Conservation (phyloP, 2,329 filamentous ascomycete genomes). For the Graphilbum ipis-grandicollis region DNA sequence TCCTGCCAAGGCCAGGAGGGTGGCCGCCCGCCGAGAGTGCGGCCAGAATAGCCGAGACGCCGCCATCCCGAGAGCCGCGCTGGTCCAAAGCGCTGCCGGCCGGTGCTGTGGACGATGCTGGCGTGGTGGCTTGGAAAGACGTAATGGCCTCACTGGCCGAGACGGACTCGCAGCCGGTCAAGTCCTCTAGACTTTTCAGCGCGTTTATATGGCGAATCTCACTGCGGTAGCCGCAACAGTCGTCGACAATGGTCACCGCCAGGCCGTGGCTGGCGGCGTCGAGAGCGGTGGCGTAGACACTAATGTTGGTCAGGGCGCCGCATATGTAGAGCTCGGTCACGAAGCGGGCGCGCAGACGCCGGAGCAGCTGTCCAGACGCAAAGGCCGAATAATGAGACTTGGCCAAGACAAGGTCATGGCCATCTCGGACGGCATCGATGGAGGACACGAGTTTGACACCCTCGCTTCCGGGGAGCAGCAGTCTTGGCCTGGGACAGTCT, state of each 20-base stretch:
- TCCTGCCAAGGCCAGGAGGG: not conserved
- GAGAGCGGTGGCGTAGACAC: slow-evolving; percentile 78
- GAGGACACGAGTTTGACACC: slow-evolving; percentile 27
- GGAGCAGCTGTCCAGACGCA: slow-evolving; percentile 52
- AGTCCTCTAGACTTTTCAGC: slow-evolving; percentile 51
- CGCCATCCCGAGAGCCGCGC: too few species aligned
- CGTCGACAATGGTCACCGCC: slow-evolving; percentile 69
- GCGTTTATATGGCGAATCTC: slow-evolving; percentile 53
- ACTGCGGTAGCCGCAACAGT: slow-evolving; percentile 71
- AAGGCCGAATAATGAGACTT: slow-evolving; percentile 88
- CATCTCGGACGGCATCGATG: slow-evolving; percentile 26
- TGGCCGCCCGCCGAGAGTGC: not conserved
- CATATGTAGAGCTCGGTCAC: slow-evolving; percentile 82
- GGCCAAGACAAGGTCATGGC: slow-evolving; percentile 29
- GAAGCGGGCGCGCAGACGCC: slow-evolving; percentile 65
- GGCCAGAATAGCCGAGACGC: too few species aligned
- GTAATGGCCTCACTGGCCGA: slow-evolving; percentile 40
- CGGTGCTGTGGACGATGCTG: not conserved
- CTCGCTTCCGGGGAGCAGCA: slow-evolving; percentile 24
- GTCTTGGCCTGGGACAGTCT: too few species aligned
- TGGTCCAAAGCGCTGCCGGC: too few species aligned
- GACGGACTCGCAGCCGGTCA: slow-evolving; percentile 55
- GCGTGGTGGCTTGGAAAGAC: slow-evolving; percentile 1
- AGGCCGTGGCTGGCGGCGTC: slow-evolving; percentile 82
- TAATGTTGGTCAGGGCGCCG: slow-evolving; percentile 72